Base-by-base conservation (phyloP, 2,329 filamentous ascomycete species). In the Fusarium multiceps region DNA sequence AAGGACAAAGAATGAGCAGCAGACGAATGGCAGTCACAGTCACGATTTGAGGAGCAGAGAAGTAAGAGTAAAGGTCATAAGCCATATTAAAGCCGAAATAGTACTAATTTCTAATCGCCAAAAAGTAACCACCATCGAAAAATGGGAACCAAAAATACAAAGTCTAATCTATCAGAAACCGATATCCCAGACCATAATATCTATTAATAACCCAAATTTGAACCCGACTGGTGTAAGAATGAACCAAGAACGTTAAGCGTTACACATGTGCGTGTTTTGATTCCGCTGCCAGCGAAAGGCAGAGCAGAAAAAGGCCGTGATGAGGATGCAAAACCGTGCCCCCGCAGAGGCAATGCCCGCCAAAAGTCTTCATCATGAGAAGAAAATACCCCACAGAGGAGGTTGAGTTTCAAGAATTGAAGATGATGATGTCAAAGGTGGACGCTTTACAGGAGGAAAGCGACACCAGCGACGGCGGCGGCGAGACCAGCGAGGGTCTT, bases 381-480 rank as follows among this genome's bases (percentile, higher is more conserved):
- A 51, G 20, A 37, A n/a, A 25, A 25, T 43, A 23, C 41, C 41
- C 21, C 21, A 10, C 14, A 4, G 21, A 11, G 4, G 49, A 25
- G 32, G 43, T 20, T 27, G n/a, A 28, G 18, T 14, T 37, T 37
- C 27, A 16, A 50, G 41, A 48, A 55, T 20, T 54, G 43, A 27
- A 30, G 42, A 47, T 65, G 43, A 25, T 12, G n/a, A 13, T 37
- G 34, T 37, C 34, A 37, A 37, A 1, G 18, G 34, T n/a, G 1
- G 4, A 20, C 50, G 54, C 47, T 59, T 73, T 76, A 77, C 66
- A 77, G 63, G 48, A 75, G 41, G 58, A 77, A 72, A 54, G 68
- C 64, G 46, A 74, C 42, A 63, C 69, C 74, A 34, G 75, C 72
- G 20, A 77, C 45, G 51, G 74, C 55, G 20, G 66, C 64, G 11